A percentile compares a stretch with the other conserved stretches of the same genome.
Evolutionary conservation across 768 basidiomycete species (phyloP).

Genomic region (Nidularia sp.): DNA sequence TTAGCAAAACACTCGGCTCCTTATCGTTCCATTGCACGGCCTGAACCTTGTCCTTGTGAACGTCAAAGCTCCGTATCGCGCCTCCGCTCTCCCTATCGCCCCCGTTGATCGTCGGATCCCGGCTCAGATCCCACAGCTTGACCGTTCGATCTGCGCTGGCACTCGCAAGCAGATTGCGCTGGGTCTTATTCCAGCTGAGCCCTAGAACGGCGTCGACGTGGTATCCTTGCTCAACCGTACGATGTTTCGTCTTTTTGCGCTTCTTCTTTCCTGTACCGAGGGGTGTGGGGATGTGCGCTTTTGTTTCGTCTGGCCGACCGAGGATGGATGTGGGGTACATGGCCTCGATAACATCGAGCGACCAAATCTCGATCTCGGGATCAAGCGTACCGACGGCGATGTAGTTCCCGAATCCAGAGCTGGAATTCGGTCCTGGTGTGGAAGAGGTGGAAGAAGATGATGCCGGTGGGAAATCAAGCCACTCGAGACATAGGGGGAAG

Average conservation of each 20-base stretch:
- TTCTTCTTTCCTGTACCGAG: slow-evolving; percentile 97
- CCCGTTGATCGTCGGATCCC: slow-evolving; percentile 47
- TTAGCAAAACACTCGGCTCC: slow-evolving; percentile 86
- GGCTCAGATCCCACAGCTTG: slow-evolving; percentile 93
- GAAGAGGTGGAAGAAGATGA: slow-evolving; percentile 33
- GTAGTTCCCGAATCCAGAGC: slow-evolving; percentile 69
- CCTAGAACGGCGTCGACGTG: slow-evolving; percentile 95
- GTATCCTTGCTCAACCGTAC: slow-evolving; percentile 55
- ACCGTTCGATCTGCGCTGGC: slow-evolving; percentile 94
- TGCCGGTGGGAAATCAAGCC: slow-evolving; percentile 92
- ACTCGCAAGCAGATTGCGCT: slow-evolving; percentile 88
- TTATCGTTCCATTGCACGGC: slow-evolving; percentile 92
- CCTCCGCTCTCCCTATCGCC: slow-evolving; percentile 42
- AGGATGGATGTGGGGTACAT: slow-evolving; percentile 92
- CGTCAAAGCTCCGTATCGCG: slow-evolving; percentile 82
- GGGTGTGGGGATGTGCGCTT: slow-evolving; percentile 72
- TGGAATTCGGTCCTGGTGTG: slow-evolving; percentile 19
- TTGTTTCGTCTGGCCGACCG: slow-evolving; percentile 82
- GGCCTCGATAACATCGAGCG: slow-evolving; percentile 86
- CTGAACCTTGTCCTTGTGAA: slow-evolving; percentile 94
- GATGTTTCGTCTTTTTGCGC: slow-evolving; percentile 78
- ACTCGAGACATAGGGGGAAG: slow-evolving; percentile 97
- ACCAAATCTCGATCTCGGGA: slow-evolving; percentile 99
- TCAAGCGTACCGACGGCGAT: slow-evolving; percentile 97
- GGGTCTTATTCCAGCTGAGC: slow-evolving; percentile 87